A percentile compares a stretch with the other conserved stretches of the same genome.
Evolutionary conservation across 2,329 filamentous ascomycete species (phyloP).

Genomic region (Phialophora verrucosa): DNA sequence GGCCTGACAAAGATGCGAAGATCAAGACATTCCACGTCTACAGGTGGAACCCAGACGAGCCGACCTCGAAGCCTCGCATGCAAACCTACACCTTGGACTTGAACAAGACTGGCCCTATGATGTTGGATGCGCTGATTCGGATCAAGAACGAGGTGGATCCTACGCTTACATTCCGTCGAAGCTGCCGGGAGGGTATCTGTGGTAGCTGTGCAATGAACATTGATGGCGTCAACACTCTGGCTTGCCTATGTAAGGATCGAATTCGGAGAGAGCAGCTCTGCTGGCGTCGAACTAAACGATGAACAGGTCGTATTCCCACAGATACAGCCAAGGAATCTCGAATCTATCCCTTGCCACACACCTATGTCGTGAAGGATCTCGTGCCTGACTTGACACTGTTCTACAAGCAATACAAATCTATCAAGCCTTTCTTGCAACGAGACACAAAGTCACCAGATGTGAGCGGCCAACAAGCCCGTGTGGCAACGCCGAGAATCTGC

Average conservation of each 20-base stretch:
- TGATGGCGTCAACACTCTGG: slow-evolving; percentile 96
- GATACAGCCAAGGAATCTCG: slow-evolving; percentile 81
- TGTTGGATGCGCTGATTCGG: slow-evolving; percentile 92
- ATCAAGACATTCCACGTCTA: slow-evolving; percentile 99
- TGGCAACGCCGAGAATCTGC: slow-evolving; percentile 13
- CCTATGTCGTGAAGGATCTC: slow-evolving; percentile 98
- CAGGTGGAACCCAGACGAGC: slow-evolving; percentile 95
- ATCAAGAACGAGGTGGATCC: slow-evolving; percentile 99
- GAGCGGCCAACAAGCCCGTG: slow-evolving; percentile 46
- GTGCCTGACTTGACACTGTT: slow-evolving; percentile 97
- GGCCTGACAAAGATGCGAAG: slow-evolving; percentile 61
- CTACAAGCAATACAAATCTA: slow-evolving; percentile 99
- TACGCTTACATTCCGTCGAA: slow-evolving; percentile 92
- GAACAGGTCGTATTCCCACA: slow-evolving; percentile 84
- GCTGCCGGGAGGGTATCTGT: slow-evolving; percentile 97
- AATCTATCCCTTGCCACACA: slow-evolving; percentile 97
- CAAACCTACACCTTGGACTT: slow-evolving; percentile 93
- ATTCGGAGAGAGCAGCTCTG: slow-evolving; percentile 25
- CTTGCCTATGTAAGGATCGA: slow-evolving; percentile 83
- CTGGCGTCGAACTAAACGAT: slow-evolving; percentile 20
- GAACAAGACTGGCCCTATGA: slow-evolving; percentile 99
- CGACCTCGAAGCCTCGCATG: slow-evolving; percentile 91
- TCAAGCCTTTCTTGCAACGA: slow-evolving; percentile 97
- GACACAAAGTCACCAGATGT: slow-evolving; percentile 83
- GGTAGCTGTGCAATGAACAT: slow-evolving; percentile 99